These are phyloP conservation scores for Bipolaris cookei DNA, from an alignment of 2,329 filamentous ascomycete genomes.

Conservation along the genomic window DNA sequence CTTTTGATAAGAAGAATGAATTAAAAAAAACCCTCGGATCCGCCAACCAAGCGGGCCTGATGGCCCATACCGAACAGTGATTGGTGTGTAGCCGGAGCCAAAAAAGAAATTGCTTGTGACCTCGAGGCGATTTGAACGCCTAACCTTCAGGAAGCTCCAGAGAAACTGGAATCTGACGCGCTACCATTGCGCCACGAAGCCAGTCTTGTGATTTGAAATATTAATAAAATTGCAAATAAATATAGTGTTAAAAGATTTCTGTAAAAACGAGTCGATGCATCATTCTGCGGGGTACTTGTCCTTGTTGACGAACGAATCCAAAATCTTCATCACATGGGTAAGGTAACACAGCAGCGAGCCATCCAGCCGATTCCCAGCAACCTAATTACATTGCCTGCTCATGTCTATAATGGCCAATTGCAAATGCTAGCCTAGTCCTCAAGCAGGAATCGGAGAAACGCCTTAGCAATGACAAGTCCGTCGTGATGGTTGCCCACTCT, in stretches of 20 bases:
- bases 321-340: too few species aligned
- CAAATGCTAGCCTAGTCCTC: slow-evolving; percentile 53
- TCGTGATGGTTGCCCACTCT: slow-evolving; percentile 75
- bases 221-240: background rate
- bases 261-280: too few species aligned
- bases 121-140: slow-evolving; percentile 23
- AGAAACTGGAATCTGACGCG: slow-evolving; percentile 22
- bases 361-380: too few species aligned
- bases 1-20: background rate
- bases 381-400: too few species aligned
- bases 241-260: background rate
- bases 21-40: too few species aligned
- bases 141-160: slow-evolving; percentile 22
- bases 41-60: too few species aligned
- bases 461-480: slow-evolving; percentile 74
- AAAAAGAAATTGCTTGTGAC: slow-evolving; percentile 6
- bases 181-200: slow-evolving; percentile 23
- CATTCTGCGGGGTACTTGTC: too few species aligned
- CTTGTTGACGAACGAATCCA: too few species aligned
- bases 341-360: background rate
- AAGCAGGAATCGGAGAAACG: slow-evolving; percentile 77
- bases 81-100: background rate
- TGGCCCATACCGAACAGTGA: too few species aligned
- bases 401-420: background rate
- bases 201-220: slow-evolving; percentile 5